Evolutionary conservation across 192 early-diverging fungal species (phyloP).

Genomic region (Coemansia asiatica): DNA sequence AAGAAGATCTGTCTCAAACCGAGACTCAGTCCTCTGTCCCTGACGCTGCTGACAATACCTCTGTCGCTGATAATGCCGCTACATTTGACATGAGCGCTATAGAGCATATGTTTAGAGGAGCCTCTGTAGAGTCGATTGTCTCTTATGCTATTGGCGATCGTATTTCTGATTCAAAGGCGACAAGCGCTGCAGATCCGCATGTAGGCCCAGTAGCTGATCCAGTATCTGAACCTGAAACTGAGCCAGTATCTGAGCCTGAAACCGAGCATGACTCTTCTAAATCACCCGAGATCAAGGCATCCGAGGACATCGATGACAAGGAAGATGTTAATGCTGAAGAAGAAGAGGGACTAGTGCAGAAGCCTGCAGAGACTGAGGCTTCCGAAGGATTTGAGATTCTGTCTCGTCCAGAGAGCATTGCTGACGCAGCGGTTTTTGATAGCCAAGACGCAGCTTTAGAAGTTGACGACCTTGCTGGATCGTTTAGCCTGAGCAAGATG

Average conservation of each 20-base stretch:
- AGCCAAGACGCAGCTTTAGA: conserved; percentile 6
- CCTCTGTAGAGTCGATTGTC: conserved; percentile 9
- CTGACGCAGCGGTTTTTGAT: background rate
- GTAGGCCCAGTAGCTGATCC: background rate
- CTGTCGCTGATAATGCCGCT: background rate
- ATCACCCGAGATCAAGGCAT: background rate
- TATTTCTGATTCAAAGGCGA: background rate
- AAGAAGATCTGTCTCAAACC: background rate
- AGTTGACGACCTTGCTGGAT: background rate
- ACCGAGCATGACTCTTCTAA: background rate
- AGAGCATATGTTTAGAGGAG: conserved; percentile 3
- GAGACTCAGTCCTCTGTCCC: background rate
- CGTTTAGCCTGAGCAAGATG: background rate
- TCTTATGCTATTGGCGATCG: background rate
- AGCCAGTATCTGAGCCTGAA: no score
- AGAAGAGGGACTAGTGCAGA: background rate
- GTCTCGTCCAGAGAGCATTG: conserved; percentile 19
- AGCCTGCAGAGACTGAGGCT: conserved; percentile 11
- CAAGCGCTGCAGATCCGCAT: background rate
- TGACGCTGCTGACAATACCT: background rate
- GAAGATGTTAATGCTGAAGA: background rate
- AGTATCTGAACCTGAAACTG: no score
- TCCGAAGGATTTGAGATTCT: conserved; percentile 30
- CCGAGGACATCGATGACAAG: background rate
- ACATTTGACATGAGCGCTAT: background rate